Conservation (phyloP, 768 basidiomycete genomes). For the Calocera viscosa region DNA sequence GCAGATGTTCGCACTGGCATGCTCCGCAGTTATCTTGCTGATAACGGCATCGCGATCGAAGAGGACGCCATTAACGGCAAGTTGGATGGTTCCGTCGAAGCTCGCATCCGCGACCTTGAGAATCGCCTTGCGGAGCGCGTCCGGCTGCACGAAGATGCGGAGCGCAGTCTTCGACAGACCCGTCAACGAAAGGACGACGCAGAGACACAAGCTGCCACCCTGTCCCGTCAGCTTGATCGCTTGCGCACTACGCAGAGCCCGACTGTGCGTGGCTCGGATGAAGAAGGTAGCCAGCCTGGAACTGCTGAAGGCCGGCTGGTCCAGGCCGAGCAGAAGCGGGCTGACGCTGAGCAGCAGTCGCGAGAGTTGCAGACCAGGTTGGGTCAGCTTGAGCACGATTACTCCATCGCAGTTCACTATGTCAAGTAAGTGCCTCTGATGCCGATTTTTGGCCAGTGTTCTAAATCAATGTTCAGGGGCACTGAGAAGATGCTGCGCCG, state of each 20-base stretch:
- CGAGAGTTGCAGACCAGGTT: conserved; percentile 45
- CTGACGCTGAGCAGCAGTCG: conserved; percentile 65
- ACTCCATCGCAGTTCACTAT: conserved; percentile 92
- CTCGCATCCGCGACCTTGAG: conserved; percentile 62
- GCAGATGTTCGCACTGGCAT: conserved; percentile 60
- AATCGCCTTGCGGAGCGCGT: conserved; percentile 58
- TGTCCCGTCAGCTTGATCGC: conserved; percentile 56
- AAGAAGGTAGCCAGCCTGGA: conserved; percentile 26
- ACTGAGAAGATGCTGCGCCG: conserved; percentile 96
- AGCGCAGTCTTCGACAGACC: conserved; percentile 59
- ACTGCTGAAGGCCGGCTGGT: conserved; percentile 35
- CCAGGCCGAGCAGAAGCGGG: conserved; percentile 65
- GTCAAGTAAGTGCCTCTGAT: conserved; percentile 60
- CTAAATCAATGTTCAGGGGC: conserved; percentile 44
- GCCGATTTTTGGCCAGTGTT: too few relatives aligned
- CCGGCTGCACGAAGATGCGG: conserved; percentile 57
- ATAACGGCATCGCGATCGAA: conserved; percentile 70
- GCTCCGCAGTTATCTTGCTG: conserved; percentile 74
- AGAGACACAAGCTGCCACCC: conserved; percentile 52
- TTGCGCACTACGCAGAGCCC: conserved; percentile 50
- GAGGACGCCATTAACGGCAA: conserved; percentile 50
- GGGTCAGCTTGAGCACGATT: conserved; percentile 86
- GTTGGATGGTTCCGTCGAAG: conserved; percentile 24
- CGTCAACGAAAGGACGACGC: conserved; percentile 58
- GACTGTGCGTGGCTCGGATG: conserved; percentile 24